Conservation (phyloP, 2,329 filamentous ascomycete genomes). For the Podosphaera fusca region DNA sequence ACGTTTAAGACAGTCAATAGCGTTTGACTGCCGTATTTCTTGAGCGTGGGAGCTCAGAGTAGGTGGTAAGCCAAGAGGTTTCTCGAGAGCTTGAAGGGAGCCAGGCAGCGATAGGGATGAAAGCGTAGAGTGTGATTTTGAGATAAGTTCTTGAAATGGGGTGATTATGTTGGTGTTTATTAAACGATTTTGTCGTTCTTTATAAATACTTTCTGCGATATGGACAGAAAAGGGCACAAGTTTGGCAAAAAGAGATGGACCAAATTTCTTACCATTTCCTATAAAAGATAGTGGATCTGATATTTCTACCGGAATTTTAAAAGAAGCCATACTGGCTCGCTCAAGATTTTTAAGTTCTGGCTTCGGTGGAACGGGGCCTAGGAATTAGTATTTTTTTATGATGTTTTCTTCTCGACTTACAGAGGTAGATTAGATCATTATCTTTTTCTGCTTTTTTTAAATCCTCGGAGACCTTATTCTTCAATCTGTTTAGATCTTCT, state of each 20-base stretch:
- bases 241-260: constrained; percentile 66
- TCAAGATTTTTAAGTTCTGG: constrained; percentile 70
- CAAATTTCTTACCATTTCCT: constrained; percentile 59
- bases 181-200: constrained; percentile 70
- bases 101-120: constrained; percentile 73
- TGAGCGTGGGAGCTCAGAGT: constrained; percentile 75
- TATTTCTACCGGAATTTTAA: constrained; percentile 61
- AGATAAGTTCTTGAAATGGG: constrained; percentile 61
- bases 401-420: constrained; percentile 21
- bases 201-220: constrained; percentile 84
- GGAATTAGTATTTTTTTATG: constrained; percentile 14
- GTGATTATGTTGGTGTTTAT: constrained; percentile 74
- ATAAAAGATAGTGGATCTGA: constrained; percentile 58
- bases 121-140: constrained; percentile 55
- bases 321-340: constrained; percentile 67
- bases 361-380: constrained; percentile 61
- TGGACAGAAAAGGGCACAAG: constrained; percentile 92
- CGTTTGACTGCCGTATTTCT: constrained; percentile 79
- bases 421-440: constrained; percentile 85
- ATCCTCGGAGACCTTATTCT: constrained; percentile 63
- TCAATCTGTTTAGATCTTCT: constrained; percentile 62
- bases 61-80: constrained; percentile 73
- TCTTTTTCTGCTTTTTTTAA: constrained; percentile 84
- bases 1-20: constrained; percentile 49
- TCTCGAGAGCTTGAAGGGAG: constrained; percentile 81